These are phyloP conservation scores for Beauveria varroae DNA, from an alignment of 2,329 filamentous ascomycete genomes.

Conservation along the genomic window DNA sequence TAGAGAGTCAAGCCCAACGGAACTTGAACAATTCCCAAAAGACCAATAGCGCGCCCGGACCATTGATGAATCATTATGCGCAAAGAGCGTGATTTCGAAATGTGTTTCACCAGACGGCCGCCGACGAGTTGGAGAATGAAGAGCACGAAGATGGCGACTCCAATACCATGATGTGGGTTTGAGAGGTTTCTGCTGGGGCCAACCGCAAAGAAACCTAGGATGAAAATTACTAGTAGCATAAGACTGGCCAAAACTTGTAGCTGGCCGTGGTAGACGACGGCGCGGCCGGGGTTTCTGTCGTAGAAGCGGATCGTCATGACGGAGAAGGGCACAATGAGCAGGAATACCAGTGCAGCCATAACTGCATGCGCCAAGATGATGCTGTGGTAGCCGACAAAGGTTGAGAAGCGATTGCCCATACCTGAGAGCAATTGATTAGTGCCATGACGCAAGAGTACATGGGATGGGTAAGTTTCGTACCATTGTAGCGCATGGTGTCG, in stretches of 20 bases:
- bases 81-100: slow-evolving; percentile 41
- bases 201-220: slow-evolving; percentile 72
- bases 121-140: slow-evolving; percentile 64
- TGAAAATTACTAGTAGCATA: slow-evolving; percentile 62
- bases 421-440: slow-evolving; percentile 38
- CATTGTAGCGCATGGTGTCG: slow-evolving; percentile 79
- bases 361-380: slow-evolving; percentile 66
- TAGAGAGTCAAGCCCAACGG: slow-evolving; percentile 86
- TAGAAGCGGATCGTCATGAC: slow-evolving; percentile 70
- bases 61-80: slow-evolving; percentile 73
- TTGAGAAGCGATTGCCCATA: slow-evolving; percentile 74
- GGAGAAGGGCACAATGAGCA: slow-evolving; percentile 65
- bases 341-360: slow-evolving; percentile 64
- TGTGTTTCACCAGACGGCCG: slow-evolving; percentile 54
- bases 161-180: slow-evolving; percentile 81
- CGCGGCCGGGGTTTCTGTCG: slow-evolving; percentile 50
- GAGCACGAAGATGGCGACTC: slow-evolving; percentile 67
- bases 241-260: slow-evolving; percentile 62
- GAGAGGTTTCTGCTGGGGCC: slow-evolving; percentile 63
- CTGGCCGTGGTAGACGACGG: slow-evolving; percentile 65
- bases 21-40: slow-evolving; percentile 81
- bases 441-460: too few relatives aligned
- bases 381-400: slow-evolving; percentile 60
- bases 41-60: slow-evolving; percentile 67
- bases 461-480: slow-evolving; percentile 35